Percentiles rank a stretch among this genome's conserved stretches.
phyloP scores from a whole-genome alignment of 2,329 filamentous ascomycete species.

The Calonectria hawksworthii region DNA sequence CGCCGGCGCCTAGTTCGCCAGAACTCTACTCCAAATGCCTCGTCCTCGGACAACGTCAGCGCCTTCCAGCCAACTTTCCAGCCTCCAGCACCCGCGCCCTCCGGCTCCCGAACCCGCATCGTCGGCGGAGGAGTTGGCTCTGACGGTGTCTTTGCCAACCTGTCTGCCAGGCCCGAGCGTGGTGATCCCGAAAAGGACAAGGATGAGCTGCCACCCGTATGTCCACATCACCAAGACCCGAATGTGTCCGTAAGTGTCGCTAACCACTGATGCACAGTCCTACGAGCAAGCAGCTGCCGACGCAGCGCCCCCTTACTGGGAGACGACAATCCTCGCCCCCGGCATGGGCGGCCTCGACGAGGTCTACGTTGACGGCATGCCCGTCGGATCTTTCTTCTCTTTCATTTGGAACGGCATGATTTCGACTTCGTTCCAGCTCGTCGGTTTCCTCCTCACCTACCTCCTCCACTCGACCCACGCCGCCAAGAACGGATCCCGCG shows the following conservation, averaged over 20 bases:
- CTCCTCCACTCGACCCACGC: conserved; percentile 98
- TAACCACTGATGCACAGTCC: conserved; percentile 71
- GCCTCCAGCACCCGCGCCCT: conserved; percentile 42
- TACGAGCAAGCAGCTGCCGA: conserved; percentile 99
- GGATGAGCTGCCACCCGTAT: conserved; percentile 93
- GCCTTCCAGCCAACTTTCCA: conserved; percentile 31
- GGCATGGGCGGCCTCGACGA: conserved; percentile 92
- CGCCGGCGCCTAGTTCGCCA: conserved; percentile 88
- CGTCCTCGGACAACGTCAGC: conserved; percentile 39
- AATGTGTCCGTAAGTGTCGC: conserved; percentile 33
- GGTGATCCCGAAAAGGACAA: conserved; percentile 82
- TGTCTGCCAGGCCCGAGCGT: conserved; percentile 89
- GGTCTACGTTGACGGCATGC: conserved; percentile 96
- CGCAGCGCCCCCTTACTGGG: conserved; percentile 97
- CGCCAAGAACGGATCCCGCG: conserved; percentile 96
- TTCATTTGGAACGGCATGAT: conserved; percentile 97
- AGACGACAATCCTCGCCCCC: conserved; percentile 96
- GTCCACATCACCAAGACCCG: conserved; percentile 53
- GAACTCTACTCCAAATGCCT: conserved; percentile 54
- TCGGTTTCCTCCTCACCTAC: conserved; percentile 98
- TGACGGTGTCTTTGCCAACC: conserved; percentile 96
- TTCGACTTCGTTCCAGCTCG: conserved; percentile 95
- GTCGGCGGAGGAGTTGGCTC: conserved; percentile 84
- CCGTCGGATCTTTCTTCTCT: conserved; percentile 88
- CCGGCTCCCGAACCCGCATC: conserved; percentile 61